Evolutionary conservation across 768 basidiomycete species (phyloP), one percentile per base, ranked within the genome.

Genomic region (Xerocomellus dryophilus): DNA sequence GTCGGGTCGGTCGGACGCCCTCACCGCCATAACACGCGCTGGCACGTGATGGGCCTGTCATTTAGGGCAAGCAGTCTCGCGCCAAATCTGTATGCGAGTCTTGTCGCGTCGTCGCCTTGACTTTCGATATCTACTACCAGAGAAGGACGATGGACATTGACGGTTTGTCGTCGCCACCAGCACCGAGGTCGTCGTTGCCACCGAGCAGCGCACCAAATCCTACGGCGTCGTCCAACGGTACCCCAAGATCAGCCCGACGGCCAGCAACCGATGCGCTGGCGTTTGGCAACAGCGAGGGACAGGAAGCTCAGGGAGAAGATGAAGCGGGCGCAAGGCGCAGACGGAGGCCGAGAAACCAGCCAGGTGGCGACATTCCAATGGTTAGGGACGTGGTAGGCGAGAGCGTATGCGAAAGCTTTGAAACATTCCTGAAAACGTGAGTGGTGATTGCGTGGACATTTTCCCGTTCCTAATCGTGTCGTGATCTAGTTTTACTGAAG

Each of bases 321-420:
- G 76, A 69, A 8, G 50, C 68, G 5, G 68, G 64, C 8, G 68
- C 78, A 17, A 76, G 80, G 52, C 75, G 79, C 51, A 78, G 79
- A 40, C 76, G 79, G 51, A 75, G 76, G 47, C 65, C 69, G 1
- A 70, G 70, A 34, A 65, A 66, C 23, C 75, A 75, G 53, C 74
- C 72, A 10, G 80, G 80, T 50, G 80, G 74, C 5, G 90, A 94
- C 62, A 81, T 97, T 0, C 90, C 94, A 3, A 75, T 91, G 47
- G 94, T 98, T 2, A 87, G 86, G 62, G 97, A 98, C 72, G 86
- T 90, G 31, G 96, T 98, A 18, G 96, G 96, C 49, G 95, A 98
- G 75, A 92, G 90, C 62, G 92, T 98, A 5, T 85, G 88, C 51
- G 90, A 95, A 64, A 86, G 87, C 64, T 98, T 98, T 65, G 89